These are phyloP conservation scores for Hypoxylon sp. DNA, from an alignment of 2,329 filamentous ascomycete species.

Conservation along the genomic window DNA sequence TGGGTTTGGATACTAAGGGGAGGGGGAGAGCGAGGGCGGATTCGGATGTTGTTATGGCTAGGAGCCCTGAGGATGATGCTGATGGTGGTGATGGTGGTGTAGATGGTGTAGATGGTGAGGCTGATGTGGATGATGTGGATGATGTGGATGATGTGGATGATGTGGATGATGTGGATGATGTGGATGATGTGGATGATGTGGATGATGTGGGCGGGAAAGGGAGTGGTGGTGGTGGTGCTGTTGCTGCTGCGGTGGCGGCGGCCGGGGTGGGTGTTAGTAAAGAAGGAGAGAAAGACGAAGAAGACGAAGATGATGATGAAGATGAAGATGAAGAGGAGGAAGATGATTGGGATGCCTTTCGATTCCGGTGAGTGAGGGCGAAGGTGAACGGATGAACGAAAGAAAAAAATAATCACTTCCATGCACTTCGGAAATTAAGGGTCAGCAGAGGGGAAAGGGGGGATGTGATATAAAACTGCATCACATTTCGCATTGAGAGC, in stretches of 20 bases:
- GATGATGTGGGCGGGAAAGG: too few relatives aligned
- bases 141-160: slow-evolving; percentile 43
- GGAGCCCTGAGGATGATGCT: slow-evolving; percentile 41
- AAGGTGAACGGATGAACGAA: background rate
- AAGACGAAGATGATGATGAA: slow-evolving; percentile 51
- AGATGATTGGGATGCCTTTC: slow-evolving; percentile 69
- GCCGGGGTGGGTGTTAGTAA: too few relatives aligned
- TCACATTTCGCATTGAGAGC: slow-evolving; percentile 9
- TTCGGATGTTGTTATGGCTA: slow-evolving; percentile 37
- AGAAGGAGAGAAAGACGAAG: too few relatives aligned
- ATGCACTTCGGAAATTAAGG: background rate
- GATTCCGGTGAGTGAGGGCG: slow-evolving; percentile 49
- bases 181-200: slow-evolving; percentile 48
- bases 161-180: slow-evolving; percentile 15
- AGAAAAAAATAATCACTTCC: too few relatives aligned
- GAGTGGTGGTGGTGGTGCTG: too few relatives aligned
- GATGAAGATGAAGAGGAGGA: slow-evolving; percentile 60
- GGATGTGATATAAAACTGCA: too few relatives aligned
- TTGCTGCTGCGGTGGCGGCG: too few relatives aligned
- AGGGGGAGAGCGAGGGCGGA: background rate
- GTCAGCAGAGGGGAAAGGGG: background rate
- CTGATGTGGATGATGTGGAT: slow-evolving; percentile 43
- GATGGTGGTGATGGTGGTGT: slow-evolving; percentile 43
- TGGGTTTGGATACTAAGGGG: too few relatives aligned
- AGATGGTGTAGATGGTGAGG: slow-evolving; percentile 15